A percentile compares a stretch with the other conserved stretches of the same genome.
phyloP scores from a whole-genome alignment of 139 green algal genomes.

The Trebouxia sp. region DNA sequence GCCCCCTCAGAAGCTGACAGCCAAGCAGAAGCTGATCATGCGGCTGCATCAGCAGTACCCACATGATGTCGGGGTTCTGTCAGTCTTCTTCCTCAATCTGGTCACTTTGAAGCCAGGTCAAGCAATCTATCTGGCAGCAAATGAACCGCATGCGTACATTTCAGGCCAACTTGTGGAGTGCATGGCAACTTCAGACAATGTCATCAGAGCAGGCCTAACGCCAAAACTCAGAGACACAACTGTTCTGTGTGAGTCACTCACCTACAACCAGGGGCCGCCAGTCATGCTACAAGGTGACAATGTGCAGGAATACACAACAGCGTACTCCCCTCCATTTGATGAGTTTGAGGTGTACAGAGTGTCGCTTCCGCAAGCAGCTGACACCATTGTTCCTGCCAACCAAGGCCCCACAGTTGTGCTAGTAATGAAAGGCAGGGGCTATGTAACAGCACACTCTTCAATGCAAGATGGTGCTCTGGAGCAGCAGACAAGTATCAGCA shows the following conservation, averaged over 20 bases:
- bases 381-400: conserved; percentile 42
- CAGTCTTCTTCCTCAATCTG: conserved; percentile 93
- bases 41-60: conserved; percentile 92
- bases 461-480: not conserved
- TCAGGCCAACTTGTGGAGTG: conserved; percentile 85
- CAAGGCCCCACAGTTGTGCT: conserved; percentile 20
- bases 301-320: conserved; percentile 39
- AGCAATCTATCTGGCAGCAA: conserved; percentile 84
- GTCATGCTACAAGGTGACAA: conserved; percentile 46
- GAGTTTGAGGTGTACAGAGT: conserved; percentile 82
- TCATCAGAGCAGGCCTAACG: conserved; percentile 94
- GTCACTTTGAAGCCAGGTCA: conserved; percentile 56
- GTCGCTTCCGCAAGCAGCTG: conserved; percentile 6
- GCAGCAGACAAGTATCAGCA: not conserved
- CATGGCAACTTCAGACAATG: conserved; percentile 97
- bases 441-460: not conserved
- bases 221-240: conserved; percentile 90
- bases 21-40: conserved; percentile 79
- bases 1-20: conserved; percentile 36
- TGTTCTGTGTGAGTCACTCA: conserved; percentile 88
- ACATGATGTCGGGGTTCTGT: conserved; percentile 90
- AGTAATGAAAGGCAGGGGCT: not conserved
- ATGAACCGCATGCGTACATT: conserved; percentile 98
- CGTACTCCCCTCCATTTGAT: conserved; percentile 88
- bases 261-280: conserved; percentile 72